These are phyloP conservation scores for Sonneratia caseolaris DNA, from an alignment of 345 rosid genomes.

Conservation along the genomic window DNA sequence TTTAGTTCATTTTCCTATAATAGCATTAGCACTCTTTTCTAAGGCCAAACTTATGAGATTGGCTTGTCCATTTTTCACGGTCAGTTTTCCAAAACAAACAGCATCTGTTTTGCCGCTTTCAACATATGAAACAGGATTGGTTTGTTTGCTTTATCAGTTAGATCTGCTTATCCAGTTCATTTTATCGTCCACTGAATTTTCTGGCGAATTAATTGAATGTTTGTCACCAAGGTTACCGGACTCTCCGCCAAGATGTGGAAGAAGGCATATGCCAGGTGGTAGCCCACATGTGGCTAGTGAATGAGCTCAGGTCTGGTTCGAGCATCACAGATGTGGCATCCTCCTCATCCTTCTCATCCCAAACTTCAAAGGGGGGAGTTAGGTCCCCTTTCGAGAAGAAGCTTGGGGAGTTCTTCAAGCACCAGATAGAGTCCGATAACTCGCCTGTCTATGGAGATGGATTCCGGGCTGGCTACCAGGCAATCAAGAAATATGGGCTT, in stretches of 20 bases:
- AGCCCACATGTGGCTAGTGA: slow-evolving; percentile 87
- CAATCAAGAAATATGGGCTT: slow-evolving; percentile 68
- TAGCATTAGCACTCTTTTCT: no score
- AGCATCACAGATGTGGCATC: slow-evolving; percentile 33
- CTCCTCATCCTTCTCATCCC: slow-evolving; percentile 10
- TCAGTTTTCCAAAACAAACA: no score
- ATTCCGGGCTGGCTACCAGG: slow-evolving; percentile 56
- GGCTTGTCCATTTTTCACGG: no score
- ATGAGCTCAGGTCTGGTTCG: slow-evolving; percentile 40
- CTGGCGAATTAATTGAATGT: background rate
- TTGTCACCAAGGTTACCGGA: slow-evolving; percentile 54
- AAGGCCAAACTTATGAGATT: no score
- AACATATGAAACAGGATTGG: no score
- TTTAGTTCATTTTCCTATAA: no score
- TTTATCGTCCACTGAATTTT: background rate
- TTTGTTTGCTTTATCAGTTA: background rate
- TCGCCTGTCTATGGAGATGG: slow-evolving; percentile 93
- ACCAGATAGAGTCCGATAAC: slow-evolving; percentile 77
- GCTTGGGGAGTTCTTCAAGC: slow-evolving; percentile 82
- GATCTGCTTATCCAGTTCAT: background rate
- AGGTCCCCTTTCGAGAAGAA: slow-evolving; percentile 67
- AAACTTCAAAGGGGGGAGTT: slow-evolving; percentile 33
- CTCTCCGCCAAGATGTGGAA: slow-evolving; percentile 75
- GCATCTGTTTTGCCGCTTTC: no score
- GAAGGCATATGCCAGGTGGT: slow-evolving; percentile 98